These are phyloP conservation scores for Cavenderia fasciculata DNA, from an alignment of 78 protist species.

Conservation along the genomic window DNA sequence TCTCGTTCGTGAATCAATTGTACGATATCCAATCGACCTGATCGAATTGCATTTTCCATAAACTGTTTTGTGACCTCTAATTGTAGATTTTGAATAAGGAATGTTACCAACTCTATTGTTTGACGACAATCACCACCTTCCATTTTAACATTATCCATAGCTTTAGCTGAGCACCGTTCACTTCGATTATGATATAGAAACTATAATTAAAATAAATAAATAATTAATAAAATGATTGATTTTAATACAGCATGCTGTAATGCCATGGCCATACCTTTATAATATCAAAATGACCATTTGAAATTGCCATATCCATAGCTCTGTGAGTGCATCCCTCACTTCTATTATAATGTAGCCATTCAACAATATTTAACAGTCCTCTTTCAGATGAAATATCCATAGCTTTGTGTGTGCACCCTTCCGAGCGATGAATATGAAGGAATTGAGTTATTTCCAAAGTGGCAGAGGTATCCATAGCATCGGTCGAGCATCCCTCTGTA, in stretches of 20 bases:
- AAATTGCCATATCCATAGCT: neutral
- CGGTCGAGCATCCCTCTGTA: neutral
- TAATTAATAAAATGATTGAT: too few species aligned
- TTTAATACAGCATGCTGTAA: too few species aligned
- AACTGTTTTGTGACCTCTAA: neutral
- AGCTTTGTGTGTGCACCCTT: neutral
- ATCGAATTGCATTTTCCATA: neutral
- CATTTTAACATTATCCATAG: neutral
- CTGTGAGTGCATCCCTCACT: neutral
- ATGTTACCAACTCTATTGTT: too few species aligned
- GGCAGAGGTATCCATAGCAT: neutral
- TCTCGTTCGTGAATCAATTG: neutral
- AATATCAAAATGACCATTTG: neutral
- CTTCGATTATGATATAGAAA: neutral
- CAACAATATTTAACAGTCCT: neutral
- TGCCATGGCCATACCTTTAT: neutral
- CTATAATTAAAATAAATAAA: too few species aligned
- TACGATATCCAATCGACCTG: neutral
- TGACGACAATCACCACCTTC: neutral
- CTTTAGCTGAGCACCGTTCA: neutral
- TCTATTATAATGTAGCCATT: neutral
- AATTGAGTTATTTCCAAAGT: neutral
- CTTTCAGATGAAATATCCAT: neutral
- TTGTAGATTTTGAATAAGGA: neutral
- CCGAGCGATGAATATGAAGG: neutral